Evolutionary conservation across 371 early-diverging fungal species (phyloP).

Genomic region (Capniomyces stellatus): DNA sequence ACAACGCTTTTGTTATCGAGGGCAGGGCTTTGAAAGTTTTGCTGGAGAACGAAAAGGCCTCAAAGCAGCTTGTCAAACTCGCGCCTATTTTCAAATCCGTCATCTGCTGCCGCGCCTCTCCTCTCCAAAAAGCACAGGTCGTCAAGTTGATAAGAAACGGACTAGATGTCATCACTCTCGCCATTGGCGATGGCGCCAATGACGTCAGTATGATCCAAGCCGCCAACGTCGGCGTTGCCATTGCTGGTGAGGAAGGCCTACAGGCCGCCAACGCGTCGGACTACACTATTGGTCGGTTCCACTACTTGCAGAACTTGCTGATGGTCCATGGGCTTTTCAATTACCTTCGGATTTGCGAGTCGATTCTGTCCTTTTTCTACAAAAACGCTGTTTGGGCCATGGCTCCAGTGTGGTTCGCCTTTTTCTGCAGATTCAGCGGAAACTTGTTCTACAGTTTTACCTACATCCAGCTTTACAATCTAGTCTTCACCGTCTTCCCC

Average conservation of each 20-base stretch:
- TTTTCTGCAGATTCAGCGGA: conserved; percentile 63
- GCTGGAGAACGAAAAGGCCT: conserved; percentile 39
- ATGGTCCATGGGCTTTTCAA: conserved; percentile 79
- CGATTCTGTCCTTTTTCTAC: conserved; percentile 83
- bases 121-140: conserved; percentile 93
- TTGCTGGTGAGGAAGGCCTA: conserved; percentile 78
- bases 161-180: conserved; percentile 56
- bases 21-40: conserved; percentile 63
- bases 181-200: conserved; percentile 97
- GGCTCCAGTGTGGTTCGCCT: conserved; percentile 65
- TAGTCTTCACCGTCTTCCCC: conserved; percentile 60
- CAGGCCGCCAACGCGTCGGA: conserved; percentile 85
- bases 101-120: conserved; percentile 87
- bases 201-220: conserved; percentile 89
- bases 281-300: conserved; percentile 83
- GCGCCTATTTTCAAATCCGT: conserved; percentile 75
- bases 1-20: conserved; percentile 76
- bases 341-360: conserved; percentile 72
- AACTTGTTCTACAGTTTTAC: conserved; percentile 76
- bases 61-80: conserved; percentile 44
- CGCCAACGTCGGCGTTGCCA: conserved; percentile 91
- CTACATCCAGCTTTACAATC: conserved; percentile 60
- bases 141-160: conserved; percentile 71
- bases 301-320: conserved; percentile 61
- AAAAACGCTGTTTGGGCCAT: conserved; percentile 83